These are phyloP conservation scores for Tetrastigma voinierianum DNA, from an alignment of 164 flowering plant genomes.

Conservation along the genomic window DNA sequence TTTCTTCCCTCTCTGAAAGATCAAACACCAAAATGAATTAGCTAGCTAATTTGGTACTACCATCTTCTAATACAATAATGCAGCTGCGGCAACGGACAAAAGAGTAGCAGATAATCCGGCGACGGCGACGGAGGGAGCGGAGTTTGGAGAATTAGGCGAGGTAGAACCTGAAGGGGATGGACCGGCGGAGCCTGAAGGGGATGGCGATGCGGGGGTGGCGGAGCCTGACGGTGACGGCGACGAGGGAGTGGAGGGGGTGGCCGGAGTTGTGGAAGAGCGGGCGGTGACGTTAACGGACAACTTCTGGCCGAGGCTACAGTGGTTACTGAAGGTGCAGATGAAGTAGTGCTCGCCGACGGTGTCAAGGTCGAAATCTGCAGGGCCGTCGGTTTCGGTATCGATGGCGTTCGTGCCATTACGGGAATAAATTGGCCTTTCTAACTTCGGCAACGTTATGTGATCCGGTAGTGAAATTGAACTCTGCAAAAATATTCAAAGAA, in stretches of 20 bases:
- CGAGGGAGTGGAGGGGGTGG: conserved; percentile 3
- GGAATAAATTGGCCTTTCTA: conserved; percentile 18
- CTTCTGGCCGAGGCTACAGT: conserved; percentile 34
- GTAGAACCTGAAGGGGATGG: conserved; percentile 12
- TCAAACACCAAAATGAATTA: conserved; percentile 8
- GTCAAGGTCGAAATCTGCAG: conserved; percentile 24
- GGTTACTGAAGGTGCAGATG: conserved; percentile 21
- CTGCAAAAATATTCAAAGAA: conserved; percentile 20
- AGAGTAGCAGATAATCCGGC: conserved; percentile 15
- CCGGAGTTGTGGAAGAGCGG: not conserved
- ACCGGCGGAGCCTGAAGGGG: not conserved
- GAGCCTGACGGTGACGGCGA: not conserved
- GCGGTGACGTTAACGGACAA: conserved; percentile 36
- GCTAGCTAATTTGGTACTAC: not conserved
- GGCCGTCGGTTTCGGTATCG: conserved; percentile 12
- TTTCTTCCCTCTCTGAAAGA: not conserved
- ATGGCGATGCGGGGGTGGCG: conserved; percentile 8
- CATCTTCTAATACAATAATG: conserved; percentile 21
- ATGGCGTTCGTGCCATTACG: conserved; percentile 28
- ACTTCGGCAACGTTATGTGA: conserved; percentile 36
- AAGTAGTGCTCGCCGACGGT: conserved; percentile 13
- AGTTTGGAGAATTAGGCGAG: not conserved
- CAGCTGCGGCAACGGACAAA: conserved; percentile 20
- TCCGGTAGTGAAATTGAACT: conserved; percentile 34
- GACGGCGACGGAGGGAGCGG: conserved; percentile 11